Evolutionary conservation across 495 filamentous ascomycete genomes (phyloP), one percentile per base, ranked within the genome.

Genomic region (Peziza echinospora): DNA sequence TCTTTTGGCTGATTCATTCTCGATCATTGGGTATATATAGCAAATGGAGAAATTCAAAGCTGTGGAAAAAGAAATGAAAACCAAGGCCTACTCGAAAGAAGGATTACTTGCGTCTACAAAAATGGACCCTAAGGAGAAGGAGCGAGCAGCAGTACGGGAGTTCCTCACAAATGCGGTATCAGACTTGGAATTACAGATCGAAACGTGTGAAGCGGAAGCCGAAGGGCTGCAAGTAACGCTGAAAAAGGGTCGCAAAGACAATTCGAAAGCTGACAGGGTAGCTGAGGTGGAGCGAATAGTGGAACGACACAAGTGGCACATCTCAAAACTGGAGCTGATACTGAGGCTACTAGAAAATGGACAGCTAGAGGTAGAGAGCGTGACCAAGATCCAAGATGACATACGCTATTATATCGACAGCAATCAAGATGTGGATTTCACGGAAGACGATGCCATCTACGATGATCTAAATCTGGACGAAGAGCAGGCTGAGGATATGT

Each of bases 31-130:
- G 44, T 62, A 49, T 61, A n/a, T n/a, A 55, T 65, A 94, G 91
- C 84, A 92, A 77, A 97, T 97, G 89, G 89, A 97, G 65, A 82
- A 82, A 56, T 97, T 97, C 74, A 97, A 97, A 69, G 86, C 84
- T 21, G 89, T 97, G n/a, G 89, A 97, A 65, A 97, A 97, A 68
- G 89, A 93, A 62, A 96, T 97, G 87, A 97, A 97, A 67, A 97
- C 89, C 42, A 97, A 97, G 64, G 87, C 89, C 48, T 97, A 92
- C 63, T 96, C 91, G 30, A 96, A 97, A 70, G 91, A 94, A 64
- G 89, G 89, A 26, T 65, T 97, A 41, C 83, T 79, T 39, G 79
- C 84, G 41, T 84, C 84, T 2, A 79, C 84, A 41, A 86, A 93
- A 61, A 70, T 96, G 39, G 89, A 97, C 65, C 89, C 89, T 2